Conservation (phyloP, 495 filamentous ascomycete genomes). For the Trichodelitschia bisporula region DNA sequence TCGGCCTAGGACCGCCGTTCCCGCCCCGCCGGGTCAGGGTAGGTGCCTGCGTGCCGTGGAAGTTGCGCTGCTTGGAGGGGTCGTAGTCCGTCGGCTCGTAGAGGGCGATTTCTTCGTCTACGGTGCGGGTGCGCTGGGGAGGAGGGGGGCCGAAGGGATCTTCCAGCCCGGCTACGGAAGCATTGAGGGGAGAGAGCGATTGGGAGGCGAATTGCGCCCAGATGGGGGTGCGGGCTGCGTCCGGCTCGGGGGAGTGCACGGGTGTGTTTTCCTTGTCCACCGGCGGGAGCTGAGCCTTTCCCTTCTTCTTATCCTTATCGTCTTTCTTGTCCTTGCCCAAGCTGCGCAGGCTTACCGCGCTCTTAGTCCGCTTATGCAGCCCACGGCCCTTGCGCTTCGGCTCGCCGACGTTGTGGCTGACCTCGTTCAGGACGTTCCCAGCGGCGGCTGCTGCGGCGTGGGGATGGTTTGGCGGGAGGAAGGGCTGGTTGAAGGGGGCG, state of each 20-base stretch:
- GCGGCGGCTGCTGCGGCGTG: too few relatives aligned
- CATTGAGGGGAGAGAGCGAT: slow-evolving; percentile 10
- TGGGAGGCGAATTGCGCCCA: slow-evolving; percentile 46
- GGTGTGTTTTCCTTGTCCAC: slow-evolving; percentile 65
- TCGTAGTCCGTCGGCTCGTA: slow-evolving; percentile 36
- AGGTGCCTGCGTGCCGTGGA: slow-evolving; percentile 30
- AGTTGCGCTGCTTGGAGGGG: slow-evolving; percentile 39
- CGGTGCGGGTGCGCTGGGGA: background rate
- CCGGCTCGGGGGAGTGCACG: slow-evolving; percentile 26
- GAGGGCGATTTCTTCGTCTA: slow-evolving; percentile 34
- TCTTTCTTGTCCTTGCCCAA: slow-evolving; percentile 24
- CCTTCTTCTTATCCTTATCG: slow-evolving; percentile 24
- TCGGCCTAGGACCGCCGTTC: too few relatives aligned
- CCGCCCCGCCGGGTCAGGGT: too few relatives aligned
- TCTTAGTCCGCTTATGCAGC: too few relatives aligned
- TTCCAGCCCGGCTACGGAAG: too few relatives aligned
- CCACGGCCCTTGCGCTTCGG: too few relatives aligned
- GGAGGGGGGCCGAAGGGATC: too few relatives aligned
- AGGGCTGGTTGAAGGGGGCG: too few relatives aligned
- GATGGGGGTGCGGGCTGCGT: slow-evolving; percentile 38
- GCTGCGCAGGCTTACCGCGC: too few relatives aligned
- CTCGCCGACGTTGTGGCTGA: too few relatives aligned
- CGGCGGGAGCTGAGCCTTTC: slow-evolving; percentile 17
- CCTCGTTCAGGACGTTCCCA: too few relatives aligned
- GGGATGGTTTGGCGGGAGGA: too few relatives aligned